Evolutionary conservation across 2,329 filamentous ascomycete genomes (phyloP), one percentile per base, ranked within the genome.

Genomic region (Fusarium subglutinans): DNA sequence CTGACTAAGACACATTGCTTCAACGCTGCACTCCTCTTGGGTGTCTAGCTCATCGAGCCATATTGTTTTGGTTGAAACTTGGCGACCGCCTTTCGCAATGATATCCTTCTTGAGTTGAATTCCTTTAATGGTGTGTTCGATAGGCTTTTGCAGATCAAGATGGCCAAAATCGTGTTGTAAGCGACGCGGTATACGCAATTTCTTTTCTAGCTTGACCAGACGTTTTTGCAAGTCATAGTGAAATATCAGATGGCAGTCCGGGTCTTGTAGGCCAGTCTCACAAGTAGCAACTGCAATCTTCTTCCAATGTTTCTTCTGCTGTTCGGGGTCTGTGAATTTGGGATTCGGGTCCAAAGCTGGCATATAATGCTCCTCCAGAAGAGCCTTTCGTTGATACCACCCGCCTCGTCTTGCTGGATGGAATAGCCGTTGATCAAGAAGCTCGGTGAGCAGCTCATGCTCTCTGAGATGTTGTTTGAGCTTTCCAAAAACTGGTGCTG

Each of bases 301-400:
- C 79, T 92, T 94, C 95, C 95, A 99, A 74, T 93, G 88, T 77
- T 92, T 96, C 83, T 94, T 96, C 79, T 93, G 92, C 58, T 83
- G 79, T 35, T 87, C 87, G 8, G 78, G 48, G 40, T 86, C 81
- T 8, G 78, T 66, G 10, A 81, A 82, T 5, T 76, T 75, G 0
- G 82, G 81, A 5, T 81, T 81, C 1, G 88, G 84, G 37, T 85
- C 87, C 11, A 93, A 80, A 9, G 87, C 85, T 78, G 91, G 88
- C 93, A 98, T 95, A 81, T 99, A 98, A 80, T 97, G 95, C 81
- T 99, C 96, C 84, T 99, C 96, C 5, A 99, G 83, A 3, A 99
- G 85, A 2, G 96, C 96, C 82, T 97, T 98, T 26, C 96, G 93
- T 79, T 98, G 95, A 80, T 98, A 98, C 96, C 96, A 99, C 2